Base-by-base conservation (phyloP, 371 early-diverging fungal genomes). In the Mortierella sp. region DNA sequence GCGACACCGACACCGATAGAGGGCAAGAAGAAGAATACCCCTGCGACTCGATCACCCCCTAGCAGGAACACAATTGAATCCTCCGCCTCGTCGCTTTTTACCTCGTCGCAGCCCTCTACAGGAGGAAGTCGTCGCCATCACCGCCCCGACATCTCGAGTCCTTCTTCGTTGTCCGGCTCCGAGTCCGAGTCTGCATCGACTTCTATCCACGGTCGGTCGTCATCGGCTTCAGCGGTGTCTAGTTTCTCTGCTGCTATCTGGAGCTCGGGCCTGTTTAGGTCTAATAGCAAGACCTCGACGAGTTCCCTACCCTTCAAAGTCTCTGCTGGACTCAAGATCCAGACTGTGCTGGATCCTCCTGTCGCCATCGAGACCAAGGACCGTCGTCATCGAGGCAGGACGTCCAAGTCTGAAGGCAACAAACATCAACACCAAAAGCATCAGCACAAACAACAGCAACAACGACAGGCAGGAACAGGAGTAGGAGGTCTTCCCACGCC, bases 221-320 rank as follows among this genome's bases (percentile, higher is more conserved):
- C 55, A 0, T 27, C 75, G 4, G 54, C 77, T 2, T 80, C 80
- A 4, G 27, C 75, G 0, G 71, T 83, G 4, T 80, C 80, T 7
- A 83, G 84, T 65, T 63, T 83, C 48, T 77, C 83, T 0, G 79
- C 80, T 11, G 79, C 79, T 4, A 55, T 78, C 5, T 80, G 80
- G 80, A 70, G 68, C 72, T 80, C 80, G 0, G 60, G 80, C 2
- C 70, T 84, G 12, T 80, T 84, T 73, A 77, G 65, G 44, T 58
- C 70, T 48, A 51, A 60, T 24, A 51, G 5, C 54, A 68, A 18
- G 46, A 29, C 76, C 3, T 65, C 75, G 24, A 16, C 56, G 35
- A 18, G 70, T 38, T 54, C 74, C 24, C 51, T 43, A 51, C 41
- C 65, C 14, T 65, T 75, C 8, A 65, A 65, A 8, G 65, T 38